These are phyloP conservation scores for Wickerhamomyces ciferrii DNA, from an alignment of 805 yeast species.

Conservation along the genomic window DNA sequence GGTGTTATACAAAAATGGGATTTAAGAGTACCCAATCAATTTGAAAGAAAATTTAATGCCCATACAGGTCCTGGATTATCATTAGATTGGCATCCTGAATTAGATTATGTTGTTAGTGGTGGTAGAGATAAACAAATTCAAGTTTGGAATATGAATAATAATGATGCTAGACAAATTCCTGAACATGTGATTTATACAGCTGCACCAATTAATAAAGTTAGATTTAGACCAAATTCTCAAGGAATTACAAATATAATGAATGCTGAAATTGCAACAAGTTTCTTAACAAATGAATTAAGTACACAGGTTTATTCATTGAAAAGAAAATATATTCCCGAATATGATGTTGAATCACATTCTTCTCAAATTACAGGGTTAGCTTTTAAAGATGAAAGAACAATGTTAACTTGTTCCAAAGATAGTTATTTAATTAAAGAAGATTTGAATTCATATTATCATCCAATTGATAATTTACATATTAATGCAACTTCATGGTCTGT, in stretches of 20 bases:
- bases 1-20: constrained; percentile 90
- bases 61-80: constrained; percentile 91
- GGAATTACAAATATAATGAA: constrained; percentile 35
- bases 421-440: constrained; percentile 43
- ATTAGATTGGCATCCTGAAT: constrained; percentile 81
- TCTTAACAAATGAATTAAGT: constrained; percentile 61
- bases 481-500: constrained; percentile 58
- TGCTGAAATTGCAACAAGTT: constrained; percentile 70
- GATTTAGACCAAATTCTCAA: constrained; percentile 53
- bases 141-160: constrained; percentile 58
- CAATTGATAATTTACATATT: constrained; percentile 45
- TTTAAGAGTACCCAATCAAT: constrained; percentile 55
- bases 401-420: constrained; percentile 51
- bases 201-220: constrained; percentile 70
- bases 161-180: constrained; percentile 41
- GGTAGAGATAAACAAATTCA: constrained; percentile 86
- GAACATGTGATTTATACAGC: constrained; percentile 70
- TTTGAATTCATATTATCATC: constrained; percentile 34
- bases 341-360: constrained; percentile 42
- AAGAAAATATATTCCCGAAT: constrained; percentile 68
- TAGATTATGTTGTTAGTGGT: constrained; percentile 81
- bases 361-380: constrained; percentile 51
- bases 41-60: constrained; percentile 75
- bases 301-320: constrained; percentile 65
- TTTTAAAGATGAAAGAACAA: constrained; percentile 40